Base-by-base conservation (phyloP, 2,329 filamentous ascomycete genomes). In the Microdochium paspali region DNA sequence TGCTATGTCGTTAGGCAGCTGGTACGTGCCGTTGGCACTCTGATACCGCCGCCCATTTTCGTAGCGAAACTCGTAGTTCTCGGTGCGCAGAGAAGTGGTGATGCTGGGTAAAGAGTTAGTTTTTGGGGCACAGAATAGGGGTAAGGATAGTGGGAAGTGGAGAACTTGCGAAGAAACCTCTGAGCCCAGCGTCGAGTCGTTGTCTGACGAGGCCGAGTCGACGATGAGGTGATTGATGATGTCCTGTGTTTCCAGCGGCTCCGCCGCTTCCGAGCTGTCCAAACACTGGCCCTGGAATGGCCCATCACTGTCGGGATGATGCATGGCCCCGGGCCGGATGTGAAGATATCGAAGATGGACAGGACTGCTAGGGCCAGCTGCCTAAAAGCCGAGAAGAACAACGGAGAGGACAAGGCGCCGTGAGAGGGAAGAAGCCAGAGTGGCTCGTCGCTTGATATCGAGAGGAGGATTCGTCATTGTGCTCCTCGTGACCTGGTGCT, bases 41-140 rank as follows among this genome's bases (percentile, higher is more conserved):
- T 55, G 53, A 39, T 55, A 55, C 31, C 53, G 46, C 18, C 53
- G 39, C 3, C 53, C 53, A 35, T 52, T 25, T 26, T 55, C 47
- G 31, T 47, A 55, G 47, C 47, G 45, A 42, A 53, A 53, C 24
- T 51, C 42, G 35, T 51, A 50, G 24, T 51, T 45, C 13, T 15
- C 39, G 24, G 45, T 50, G 24, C 49, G 47, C 47, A 55, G 24
- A 15, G 53, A 52, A 4, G 53, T 52, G n/a, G 51, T 49, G 31
- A 51, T 50, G 42, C 53, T 53, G 44, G 13, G 31, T 10, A 12
- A 35, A 18, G 21, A 20, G 5, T 28, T 13, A 31, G 44, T 5
- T 7, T 15, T 3, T 9, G 23, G 18, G 13, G 18, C 23, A 18
- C 13, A 20, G 3, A 40, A 6, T 6, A 40, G 6, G 5, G 13